Evolutionary conservation across 1,284 basidiomycete genomes (phyloP), one percentile per base, ranked within the genome.

Genomic region (Ganoderma resinaceum): DNA sequence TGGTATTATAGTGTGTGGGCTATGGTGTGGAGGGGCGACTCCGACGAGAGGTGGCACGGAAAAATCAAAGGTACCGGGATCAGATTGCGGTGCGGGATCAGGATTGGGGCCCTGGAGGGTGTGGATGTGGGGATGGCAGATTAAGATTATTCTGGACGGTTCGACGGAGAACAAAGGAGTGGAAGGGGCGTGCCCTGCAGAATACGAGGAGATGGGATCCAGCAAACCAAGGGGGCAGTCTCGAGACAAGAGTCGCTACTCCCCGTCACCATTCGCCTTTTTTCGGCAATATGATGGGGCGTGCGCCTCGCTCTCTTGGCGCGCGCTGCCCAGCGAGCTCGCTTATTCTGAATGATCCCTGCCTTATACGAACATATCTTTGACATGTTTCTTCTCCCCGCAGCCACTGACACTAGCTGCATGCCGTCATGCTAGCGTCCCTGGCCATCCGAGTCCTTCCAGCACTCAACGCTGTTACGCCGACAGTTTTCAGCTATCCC

Each of bases 141-240:
- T 33, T 33, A 7, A 37, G 55, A 20, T 37, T 29, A 37, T 33
- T 35, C 55, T 58, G n/a, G 55, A n/a, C 20, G 26, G 58, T 11
- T 37, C 11, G 55, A 58, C 23, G 37, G 58, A 53, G 63, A 65
- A 72, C 70, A 73, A 73, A 73, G 70, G 72, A 73, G 68, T 70
- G 72, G 68, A 66, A 72, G 71, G 70, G 71, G 71, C 71, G 69
- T 72, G 71, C 68, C 71, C 52, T 65, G 63, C 53, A 55, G 18
- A 55, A 29, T 33, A 31, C 52, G 52, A 55, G 52, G 5, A 18
- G 26, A 53, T 33, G 52, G 49, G 49, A 52, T 52, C 26, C 49
- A 29, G 49, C 49, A 52, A 29, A 52, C 49, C 26, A 16, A 52
- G 12, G 29, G 29, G 26, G 61, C 42, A 16, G 69, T 67, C 63